phyloP scores from a whole-genome alignment of 768 basidiomycete genomes.

The Jaapia argillacea region DNA sequence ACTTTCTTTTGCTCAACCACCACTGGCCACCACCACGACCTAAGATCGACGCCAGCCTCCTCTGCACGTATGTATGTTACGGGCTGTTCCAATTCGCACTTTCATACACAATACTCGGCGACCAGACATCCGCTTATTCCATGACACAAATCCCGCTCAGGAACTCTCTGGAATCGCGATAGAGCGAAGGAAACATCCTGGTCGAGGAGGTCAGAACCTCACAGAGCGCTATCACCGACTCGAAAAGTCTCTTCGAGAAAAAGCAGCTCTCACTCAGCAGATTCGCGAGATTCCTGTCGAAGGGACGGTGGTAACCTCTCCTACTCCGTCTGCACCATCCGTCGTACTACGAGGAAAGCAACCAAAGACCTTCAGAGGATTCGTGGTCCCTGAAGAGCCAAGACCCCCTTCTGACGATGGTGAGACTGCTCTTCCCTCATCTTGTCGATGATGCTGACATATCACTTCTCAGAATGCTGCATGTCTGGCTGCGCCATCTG shows the following conservation, averaged over 20 bases:
- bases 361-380: slow-evolving; percentile 35
- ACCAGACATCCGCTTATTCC: no score
- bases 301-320: slow-evolving; percentile 1
- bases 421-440: slow-evolving; percentile 18
- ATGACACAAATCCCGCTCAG: no score
- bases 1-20: no score
- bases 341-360: slow-evolving; percentile 3
- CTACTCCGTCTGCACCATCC: background rate
- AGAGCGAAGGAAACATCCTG: slow-evolving; percentile 8
- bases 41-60: no score
- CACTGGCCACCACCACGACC: no score
- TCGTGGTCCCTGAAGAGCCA: slow-evolving; percentile 53
- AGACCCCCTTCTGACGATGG: slow-evolving; percentile 58
- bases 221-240: slow-evolving; percentile 44
- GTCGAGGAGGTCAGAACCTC: slow-evolving; percentile 49
- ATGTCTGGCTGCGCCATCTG: slow-evolving; percentile 94
- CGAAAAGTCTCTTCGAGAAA: slow-evolving; percentile 41
- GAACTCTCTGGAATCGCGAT: no score
- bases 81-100: no score
- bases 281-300: slow-evolving; percentile 16
- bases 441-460: background rate
- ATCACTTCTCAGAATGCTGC: slow-evolving; percentile 60
- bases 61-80: no score
- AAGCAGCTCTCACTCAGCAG: slow-evolving; percentile 24
- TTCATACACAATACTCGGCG: no score